Percentiles rank a stretch among this genome's conserved stretches.
These are phyloP conservation scores for Leccinum subrobustum DNA, from an alignment of 1,284 basidiomycete species.

Conservation along the genomic window DNA sequence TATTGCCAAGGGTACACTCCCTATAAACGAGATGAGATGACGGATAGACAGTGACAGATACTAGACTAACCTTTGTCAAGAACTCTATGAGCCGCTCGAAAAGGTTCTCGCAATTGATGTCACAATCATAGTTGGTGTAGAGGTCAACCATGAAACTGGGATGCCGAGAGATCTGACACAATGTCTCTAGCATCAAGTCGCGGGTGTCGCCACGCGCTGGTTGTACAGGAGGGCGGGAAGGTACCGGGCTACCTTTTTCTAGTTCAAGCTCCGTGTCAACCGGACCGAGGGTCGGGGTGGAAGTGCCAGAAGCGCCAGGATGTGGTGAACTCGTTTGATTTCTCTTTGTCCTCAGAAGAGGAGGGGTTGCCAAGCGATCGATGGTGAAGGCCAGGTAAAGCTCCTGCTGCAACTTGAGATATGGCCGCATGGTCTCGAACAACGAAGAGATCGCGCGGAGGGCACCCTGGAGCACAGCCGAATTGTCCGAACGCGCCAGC, in stretches of 20 bases:
- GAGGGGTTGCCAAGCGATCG: slow-evolving; percentile 77
- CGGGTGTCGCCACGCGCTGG: slow-evolving; percentile 88
- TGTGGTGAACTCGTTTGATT: slow-evolving; percentile 47
- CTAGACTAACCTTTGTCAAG: slow-evolving; percentile 67
- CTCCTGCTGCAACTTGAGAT: slow-evolving; percentile 96
- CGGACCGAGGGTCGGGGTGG: slow-evolving; percentile 47
- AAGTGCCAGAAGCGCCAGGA: slow-evolving; percentile 52
- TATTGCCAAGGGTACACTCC: slow-evolving; percentile 73
- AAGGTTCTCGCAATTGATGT: slow-evolving; percentile 94
- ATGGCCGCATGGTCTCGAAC: slow-evolving; percentile 83
- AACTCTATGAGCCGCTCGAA: slow-evolving; percentile 93
- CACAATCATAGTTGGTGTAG: slow-evolving; percentile 96
- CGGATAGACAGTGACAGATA: background rate
- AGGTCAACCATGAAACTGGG: slow-evolving; percentile 94
- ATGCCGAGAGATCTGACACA: slow-evolving; percentile 78
- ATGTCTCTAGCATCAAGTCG: slow-evolving; percentile 87
- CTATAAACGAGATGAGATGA: slow-evolving; percentile 37
- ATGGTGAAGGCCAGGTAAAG: slow-evolving; percentile 93
- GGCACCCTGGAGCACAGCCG: slow-evolving; percentile 74
- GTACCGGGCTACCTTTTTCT: slow-evolving; percentile 51
- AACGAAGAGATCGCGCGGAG: slow-evolving; percentile 87
- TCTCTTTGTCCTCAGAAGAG: slow-evolving; percentile 31
- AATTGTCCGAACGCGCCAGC: slow-evolving; percentile 87
- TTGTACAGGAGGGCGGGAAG: slow-evolving; percentile 58
- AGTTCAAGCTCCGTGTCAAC: slow-evolving; percentile 44